Evolutionary conservation across 768 basidiomycete species (phyloP), one percentile per base, ranked within the genome.

Genomic region (Rhodotorula kratochvilovae): DNA sequence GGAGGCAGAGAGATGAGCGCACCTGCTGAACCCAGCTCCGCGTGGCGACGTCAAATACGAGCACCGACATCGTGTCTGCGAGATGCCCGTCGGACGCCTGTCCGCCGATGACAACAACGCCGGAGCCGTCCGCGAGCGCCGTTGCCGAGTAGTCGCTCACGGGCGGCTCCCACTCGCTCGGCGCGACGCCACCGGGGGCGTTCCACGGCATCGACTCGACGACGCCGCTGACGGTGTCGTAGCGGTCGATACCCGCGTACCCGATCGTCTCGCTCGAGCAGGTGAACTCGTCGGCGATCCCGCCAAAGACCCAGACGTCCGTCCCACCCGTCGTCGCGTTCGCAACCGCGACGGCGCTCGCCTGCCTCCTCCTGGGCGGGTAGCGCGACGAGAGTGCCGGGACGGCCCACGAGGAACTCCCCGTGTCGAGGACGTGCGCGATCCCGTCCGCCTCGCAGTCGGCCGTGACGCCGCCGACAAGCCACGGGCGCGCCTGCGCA

Each of bases 211-310:
- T 50, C 11, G 45, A 39, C 62, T 77, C 76, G 42, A 77, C 73
- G 15, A 19, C 2, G 1, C 43, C 63, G 27, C 45, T 36, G 35
- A 56, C 23, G 1, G 71, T 66, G 31, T 68, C 62, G 58, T 56
- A 78, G 11, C 70, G 27, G 39, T 78, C 77, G 35, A 78, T 43
- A 11, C 73, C 77, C 15, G 70, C 43, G 56, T 78, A 78, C 23
- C 68, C 77, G n/a, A 75, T 72, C 33, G 71, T 71, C 33, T 62
- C 62, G 17, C 67, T 35, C 29, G 73, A 67, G 64, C 76, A 76
- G 23, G 77, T 75, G 35, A 58, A 73, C 21, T 57, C 33, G 29
- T 78, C 77, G 5, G 77, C 75, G 45, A 78, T 76, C 25, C 77
- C 77, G 2, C 73, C 77, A 25, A 74, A 66, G 17, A 78, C 74